A percentile compares a stretch with the other conserved stretches of the same genome.
Conservation (phyloP, 2,329 filamentous ascomycete genomes). For the Alternaria ventricosa region DNA sequence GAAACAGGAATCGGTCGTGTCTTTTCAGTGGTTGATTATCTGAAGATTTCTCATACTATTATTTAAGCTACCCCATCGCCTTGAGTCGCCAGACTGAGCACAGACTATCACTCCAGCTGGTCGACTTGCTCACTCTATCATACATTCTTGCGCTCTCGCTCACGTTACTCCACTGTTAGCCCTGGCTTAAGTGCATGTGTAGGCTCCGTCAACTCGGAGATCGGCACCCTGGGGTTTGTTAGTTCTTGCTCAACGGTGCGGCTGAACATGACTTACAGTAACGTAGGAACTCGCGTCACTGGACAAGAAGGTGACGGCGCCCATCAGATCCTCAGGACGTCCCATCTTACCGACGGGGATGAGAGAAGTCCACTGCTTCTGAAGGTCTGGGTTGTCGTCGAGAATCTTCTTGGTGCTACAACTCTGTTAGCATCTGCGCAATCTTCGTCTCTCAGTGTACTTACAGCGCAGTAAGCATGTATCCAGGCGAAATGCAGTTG, state of each 20-base stretch:
- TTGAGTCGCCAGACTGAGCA: not conserved
- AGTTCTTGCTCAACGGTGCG: slow-evolving; percentile 28
- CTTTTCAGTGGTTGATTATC: not conserved
- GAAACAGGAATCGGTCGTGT: not conserved
- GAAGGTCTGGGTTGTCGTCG: slow-evolving; percentile 88
- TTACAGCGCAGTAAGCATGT: slow-evolving; percentile 94
- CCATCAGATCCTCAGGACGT: slow-evolving; percentile 88
- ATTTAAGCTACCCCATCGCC: not conserved
- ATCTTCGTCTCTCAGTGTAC: slow-evolving; percentile 40
- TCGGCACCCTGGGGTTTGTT: slow-evolving; percentile 64
- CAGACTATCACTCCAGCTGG: not conserved
- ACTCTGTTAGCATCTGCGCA: slow-evolving; percentile 17
- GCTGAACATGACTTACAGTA: slow-evolving; percentile 29
- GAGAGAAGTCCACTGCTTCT: slow-evolving; percentile 86
- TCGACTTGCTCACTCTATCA: not conserved
- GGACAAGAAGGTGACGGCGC: slow-evolving; percentile 84
- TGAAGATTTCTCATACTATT: not conserved
- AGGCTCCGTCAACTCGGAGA: slow-evolving; percentile 85
- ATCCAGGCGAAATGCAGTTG: slow-evolving; percentile 93
- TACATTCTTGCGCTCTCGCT: not conserved
- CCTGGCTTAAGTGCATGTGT: slow-evolving; percentile 70
- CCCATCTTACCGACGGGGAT: slow-evolving; percentile 97
- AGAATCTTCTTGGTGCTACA: slow-evolving; percentile 89
- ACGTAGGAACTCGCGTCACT: slow-evolving; percentile 69
- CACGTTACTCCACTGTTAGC: not conserved